phyloP scores from a whole-genome alignment of 371 early-diverging fungal species.

The Lichtheimia corymbifera region DNA sequence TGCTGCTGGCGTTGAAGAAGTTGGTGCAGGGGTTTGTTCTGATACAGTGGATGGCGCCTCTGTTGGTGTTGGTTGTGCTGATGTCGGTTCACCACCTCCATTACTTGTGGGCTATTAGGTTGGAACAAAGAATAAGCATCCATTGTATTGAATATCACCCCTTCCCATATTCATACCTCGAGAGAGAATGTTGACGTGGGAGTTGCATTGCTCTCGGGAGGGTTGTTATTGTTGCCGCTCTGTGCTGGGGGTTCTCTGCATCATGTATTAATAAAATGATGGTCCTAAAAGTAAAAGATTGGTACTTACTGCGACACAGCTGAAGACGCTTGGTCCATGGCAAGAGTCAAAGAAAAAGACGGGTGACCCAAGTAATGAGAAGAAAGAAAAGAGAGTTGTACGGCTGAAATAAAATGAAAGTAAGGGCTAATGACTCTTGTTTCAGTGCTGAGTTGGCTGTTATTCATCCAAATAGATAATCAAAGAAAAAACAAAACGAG shows the following conservation, averaged over 20 bases:
- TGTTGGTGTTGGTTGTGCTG: no score
- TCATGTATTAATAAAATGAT: neutral
- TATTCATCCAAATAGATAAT: neutral
- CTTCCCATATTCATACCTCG: neutral
- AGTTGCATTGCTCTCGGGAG: neutral
- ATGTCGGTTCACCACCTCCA: no score
- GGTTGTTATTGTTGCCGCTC: neutral
- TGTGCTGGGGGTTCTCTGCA: neutral
- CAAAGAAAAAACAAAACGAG: no score
- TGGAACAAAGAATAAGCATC: no score
- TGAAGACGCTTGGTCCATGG: neutral
- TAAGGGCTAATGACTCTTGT: constrained; percentile 1
- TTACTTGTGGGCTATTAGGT: no score
- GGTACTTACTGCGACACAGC: neutral
- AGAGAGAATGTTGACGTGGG: neutral
- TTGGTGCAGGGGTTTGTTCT: neutral
- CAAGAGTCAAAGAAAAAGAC: neutral
- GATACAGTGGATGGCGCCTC: neutral
- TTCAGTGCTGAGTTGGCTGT: constrained; percentile 1
- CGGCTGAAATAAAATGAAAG: neutral
- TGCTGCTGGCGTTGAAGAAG: neutral
- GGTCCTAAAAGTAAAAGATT: neutral
- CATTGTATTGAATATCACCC: neutral
- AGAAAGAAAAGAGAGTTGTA: neutral
- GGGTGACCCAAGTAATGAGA: neutral